Conservation (phyloP, 768 basidiomycete genomes). For the Tricholoma sp. region DNA sequence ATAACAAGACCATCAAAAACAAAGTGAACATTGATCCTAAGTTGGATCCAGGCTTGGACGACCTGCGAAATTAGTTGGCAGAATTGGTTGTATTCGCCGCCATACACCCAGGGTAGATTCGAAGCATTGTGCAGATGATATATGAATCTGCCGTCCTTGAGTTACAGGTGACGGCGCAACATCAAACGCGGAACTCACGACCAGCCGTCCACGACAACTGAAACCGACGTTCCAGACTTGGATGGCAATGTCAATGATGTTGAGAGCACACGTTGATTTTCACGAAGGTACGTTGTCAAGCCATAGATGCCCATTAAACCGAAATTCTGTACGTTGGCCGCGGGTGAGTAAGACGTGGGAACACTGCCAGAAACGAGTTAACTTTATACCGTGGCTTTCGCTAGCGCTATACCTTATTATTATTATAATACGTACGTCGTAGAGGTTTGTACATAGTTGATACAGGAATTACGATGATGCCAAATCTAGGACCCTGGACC, state of each 20-base stretch:
- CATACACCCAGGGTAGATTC: slow-evolving; percentile 77
- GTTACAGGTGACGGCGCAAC: not conserved
- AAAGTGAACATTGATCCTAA: slow-evolving; percentile 63
- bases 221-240: slow-evolving; percentile 22
- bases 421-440: too few species aligned
- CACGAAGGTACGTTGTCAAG: slow-evolving; percentile 47
- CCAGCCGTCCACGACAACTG: slow-evolving; percentile 79
- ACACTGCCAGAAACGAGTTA: not conserved
- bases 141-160: slow-evolving; percentile 53
- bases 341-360: not conserved
- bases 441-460: not conserved
- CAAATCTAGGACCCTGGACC: slow-evolving; percentile 10
- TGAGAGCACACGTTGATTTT: slow-evolving; percentile 40
- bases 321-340: not conserved
- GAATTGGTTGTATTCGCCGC: slow-evolving; percentile 71
- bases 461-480: not conserved
- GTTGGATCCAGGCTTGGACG: slow-evolving; percentile 61
- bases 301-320: slow-evolving; percentile 47
- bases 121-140: slow-evolving; percentile 59
- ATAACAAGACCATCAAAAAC: slow-evolving; percentile 74
- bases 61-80: slow-evolving; percentile 40
- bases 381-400: too few species aligned
- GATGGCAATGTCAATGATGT: slow-evolving; percentile 21
- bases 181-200: slow-evolving; percentile 55
- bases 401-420: too few species aligned